phyloP scores from a whole-genome alignment of 169 alveolate species.

The Plasmodium gallinaceum region DNA sequence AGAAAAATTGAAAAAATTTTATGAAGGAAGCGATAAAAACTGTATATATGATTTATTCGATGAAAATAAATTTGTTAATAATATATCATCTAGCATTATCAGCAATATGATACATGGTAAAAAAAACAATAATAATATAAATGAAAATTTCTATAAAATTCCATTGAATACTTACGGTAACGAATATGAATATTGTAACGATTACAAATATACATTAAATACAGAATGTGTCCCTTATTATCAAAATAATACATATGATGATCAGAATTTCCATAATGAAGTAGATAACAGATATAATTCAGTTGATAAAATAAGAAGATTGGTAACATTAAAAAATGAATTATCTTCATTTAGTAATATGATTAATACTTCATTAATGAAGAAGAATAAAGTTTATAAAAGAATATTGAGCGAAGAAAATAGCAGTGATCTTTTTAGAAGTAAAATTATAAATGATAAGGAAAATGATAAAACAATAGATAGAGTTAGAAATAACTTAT shows the following conservation, averaged over 20 bases:
- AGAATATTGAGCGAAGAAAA: conserved; percentile 53
- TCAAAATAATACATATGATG: neutral
- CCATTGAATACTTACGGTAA: neutral
- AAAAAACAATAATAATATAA: neutral
- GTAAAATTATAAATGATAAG: neutral
- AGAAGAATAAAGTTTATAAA: conserved; percentile 12
- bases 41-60: neutral
- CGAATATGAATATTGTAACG: neutral
- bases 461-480: no score
- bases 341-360: neutral
- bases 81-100: neutral
- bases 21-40: neutral
- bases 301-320: conserved; percentile 10
- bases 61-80: neutral
- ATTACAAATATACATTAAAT: neutral
- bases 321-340: conserved; percentile 13
- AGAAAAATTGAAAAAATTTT: conserved; percentile 1
- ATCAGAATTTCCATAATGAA: neutral
- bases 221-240: neutral
- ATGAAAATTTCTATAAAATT: neutral
- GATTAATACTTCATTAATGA: neutral
- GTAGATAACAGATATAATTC: neutral
- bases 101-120: neutral
- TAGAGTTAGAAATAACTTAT: neutral
- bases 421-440: neutral